A percentile compares a stretch with the other conserved stretches of the same genome.
phyloP scores from a whole-genome alignment of 495 filamentous ascomycete species.

The Pseudevernia furfuracea region DNA sequence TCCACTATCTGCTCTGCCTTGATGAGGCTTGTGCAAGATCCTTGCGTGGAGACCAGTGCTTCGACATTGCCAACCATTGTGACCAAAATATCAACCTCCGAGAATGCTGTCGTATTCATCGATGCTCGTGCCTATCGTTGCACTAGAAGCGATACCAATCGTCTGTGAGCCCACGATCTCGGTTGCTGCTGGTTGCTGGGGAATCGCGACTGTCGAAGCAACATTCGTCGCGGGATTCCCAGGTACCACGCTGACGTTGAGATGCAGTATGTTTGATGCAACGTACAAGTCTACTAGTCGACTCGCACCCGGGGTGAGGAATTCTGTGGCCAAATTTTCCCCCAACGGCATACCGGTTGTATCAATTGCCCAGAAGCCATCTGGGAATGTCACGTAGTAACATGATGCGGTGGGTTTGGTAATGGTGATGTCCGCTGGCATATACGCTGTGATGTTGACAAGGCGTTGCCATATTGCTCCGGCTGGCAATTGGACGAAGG shows the following conservation, averaged over 20 bases:
- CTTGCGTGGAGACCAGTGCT: too few species aligned
- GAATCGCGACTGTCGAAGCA: neutral
- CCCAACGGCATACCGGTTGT: neutral
- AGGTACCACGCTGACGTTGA: conserved; percentile 5
- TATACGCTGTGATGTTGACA: conserved; percentile 13
- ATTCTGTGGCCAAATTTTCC: conserved; percentile 5
- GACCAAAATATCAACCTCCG: neutral
- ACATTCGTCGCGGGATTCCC: neutral
- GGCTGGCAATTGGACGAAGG: conserved; percentile 4
- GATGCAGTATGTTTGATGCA: neutral
- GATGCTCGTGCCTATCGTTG: neutral
- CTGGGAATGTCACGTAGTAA: conserved; percentile 10
- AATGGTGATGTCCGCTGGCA: neutral
- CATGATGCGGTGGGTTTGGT: conserved; percentile 1
- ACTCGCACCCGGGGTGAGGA: conserved; percentile 2
- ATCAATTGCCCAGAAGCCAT: conserved; percentile 2
- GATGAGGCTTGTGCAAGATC: neutral
- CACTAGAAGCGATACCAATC: too few species aligned
- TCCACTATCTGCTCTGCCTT: neutral
- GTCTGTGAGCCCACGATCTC: neutral
- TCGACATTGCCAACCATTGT: neutral
- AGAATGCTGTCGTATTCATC: neutral
- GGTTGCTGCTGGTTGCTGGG: neutral
- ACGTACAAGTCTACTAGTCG: neutral
- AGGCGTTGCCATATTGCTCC: conserved; percentile 13